phyloP scores from a whole-genome alignment of 768 basidiomycete genomes.

The Pleurotus djamor region DNA sequence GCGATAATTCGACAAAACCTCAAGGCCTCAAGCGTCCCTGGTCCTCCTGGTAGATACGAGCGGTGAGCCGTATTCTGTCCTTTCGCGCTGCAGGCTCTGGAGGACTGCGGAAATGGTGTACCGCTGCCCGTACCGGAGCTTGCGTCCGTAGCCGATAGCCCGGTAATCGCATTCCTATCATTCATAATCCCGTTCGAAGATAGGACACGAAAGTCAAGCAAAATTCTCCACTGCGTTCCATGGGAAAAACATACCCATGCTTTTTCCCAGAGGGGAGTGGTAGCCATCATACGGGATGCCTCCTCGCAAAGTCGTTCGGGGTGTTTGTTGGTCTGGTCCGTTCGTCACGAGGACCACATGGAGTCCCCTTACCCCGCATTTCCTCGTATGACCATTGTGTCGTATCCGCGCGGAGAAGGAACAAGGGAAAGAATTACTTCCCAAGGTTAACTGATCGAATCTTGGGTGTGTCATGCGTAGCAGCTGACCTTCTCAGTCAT shows the following conservation, averaged over 20 bases:
- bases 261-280: too few relatives aligned
- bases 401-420: background rate
- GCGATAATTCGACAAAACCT: too few relatives aligned
- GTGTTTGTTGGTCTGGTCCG: background rate
- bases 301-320: background rate
- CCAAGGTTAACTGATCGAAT: background rate
- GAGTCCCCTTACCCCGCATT: conserved; percentile 6
- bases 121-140: background rate
- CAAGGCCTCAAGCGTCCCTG: too few relatives aligned
- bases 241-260: background rate
- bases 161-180: background rate
- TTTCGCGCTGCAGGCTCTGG: background rate
- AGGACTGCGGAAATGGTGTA: background rate
- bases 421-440: background rate
- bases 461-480: conserved; percentile 1
- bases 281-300: too few relatives aligned
- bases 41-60: too few relatives aligned
- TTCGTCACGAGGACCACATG: background rate
- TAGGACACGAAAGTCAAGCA: background rate
- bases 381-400: background rate
- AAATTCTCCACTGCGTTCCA: background rate
- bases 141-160: background rate
- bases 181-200: background rate
- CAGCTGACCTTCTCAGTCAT: conserved; percentile 4
- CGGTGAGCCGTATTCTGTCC: background rate